phyloP scores from a whole-genome alignment of 2,329 filamentous ascomycete genomes.

The Ceratocystis cubensis region DNA sequence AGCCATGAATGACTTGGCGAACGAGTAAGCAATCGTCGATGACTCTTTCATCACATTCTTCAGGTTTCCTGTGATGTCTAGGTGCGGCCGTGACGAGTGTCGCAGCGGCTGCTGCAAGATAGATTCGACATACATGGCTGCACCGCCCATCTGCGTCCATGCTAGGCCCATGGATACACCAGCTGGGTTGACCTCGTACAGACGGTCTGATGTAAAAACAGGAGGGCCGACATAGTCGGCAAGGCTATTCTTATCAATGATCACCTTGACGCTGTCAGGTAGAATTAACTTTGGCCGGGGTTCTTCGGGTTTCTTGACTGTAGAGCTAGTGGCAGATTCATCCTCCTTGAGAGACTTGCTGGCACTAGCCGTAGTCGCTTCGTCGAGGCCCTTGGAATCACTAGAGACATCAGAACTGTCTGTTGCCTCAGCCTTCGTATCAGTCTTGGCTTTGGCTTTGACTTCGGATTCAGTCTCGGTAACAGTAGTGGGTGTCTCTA shows the following conservation, averaged over 20 bases:
- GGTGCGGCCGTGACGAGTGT: constrained; percentile 57
- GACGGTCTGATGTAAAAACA: constrained; percentile 84
- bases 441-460: constrained; percentile 25
- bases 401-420: constrained; percentile 21
- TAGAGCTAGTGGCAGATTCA: constrained; percentile 25
- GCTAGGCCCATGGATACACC: constrained; percentile 96
- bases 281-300: constrained; percentile 70
- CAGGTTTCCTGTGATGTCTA: constrained; percentile 89
- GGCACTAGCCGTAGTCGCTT: constrained; percentile 23
- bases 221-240: constrained; percentile 96
- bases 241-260: constrained; percentile 76
- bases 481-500: constrained; percentile 42
- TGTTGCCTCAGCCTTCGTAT: constrained; percentile 28
- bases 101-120: constrained; percentile 77
- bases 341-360: constrained; percentile 31
- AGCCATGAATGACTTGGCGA: constrained; percentile 79
- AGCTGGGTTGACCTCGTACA: constrained; percentile 86
- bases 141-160: constrained; percentile 95
- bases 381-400: constrained; percentile 23
- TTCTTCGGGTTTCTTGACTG: constrained; percentile 44
- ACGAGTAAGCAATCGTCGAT: constrained; percentile 87
- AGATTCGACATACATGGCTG: constrained; percentile 92
- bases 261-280: constrained; percentile 74
- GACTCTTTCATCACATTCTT: constrained; percentile 98
- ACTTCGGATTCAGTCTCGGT: constrained; percentile 31